Conservation (phyloP, 371 early-diverging fungal species). For the Mortierella sp. region DNA sequence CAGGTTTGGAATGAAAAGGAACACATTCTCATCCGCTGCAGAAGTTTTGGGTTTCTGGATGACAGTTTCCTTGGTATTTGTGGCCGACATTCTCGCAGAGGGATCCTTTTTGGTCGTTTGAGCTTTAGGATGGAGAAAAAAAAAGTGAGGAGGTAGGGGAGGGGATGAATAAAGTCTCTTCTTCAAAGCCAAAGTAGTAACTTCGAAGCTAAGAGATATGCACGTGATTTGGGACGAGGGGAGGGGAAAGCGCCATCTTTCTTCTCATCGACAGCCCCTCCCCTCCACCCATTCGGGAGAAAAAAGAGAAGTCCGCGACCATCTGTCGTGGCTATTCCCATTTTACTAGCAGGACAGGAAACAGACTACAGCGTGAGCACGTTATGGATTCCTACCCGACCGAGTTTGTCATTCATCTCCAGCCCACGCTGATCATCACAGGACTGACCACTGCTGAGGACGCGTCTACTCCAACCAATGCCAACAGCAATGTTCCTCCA, state of each 20-base stretch:
- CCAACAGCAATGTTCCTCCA: conserved; percentile 20
- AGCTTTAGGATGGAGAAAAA: conserved; percentile 8
- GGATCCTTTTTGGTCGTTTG: background rate
- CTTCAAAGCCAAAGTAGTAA: no score
- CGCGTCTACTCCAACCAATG: conserved; percentile 19
- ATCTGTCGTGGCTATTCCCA: no score
- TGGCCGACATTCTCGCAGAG: conserved; percentile 32
- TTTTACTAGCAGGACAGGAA: no score
- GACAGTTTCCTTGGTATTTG: conserved; percentile 28
- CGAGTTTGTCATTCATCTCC: conserved; percentile 77
- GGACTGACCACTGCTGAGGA: conserved; percentile 60
- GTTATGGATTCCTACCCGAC: conserved; percentile 75
- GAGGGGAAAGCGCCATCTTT: background rate
- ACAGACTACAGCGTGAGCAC: background rate
- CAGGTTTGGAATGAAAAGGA: conserved; percentile 91
- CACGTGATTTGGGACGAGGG: background rate
- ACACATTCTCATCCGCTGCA: conserved; percentile 70
- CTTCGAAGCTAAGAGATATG: no score
- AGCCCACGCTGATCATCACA: conserved; percentile 74
- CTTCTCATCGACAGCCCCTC: background rate
- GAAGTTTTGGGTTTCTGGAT: conserved; percentile 26
- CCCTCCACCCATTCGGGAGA: background rate
- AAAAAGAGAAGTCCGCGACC: background rate
- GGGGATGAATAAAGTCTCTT: conserved; percentile 5
- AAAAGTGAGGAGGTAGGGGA: conserved; percentile 9